phyloP scores from a whole-genome alignment of 2,329 filamentous ascomycete genomes.

The Pyrenophora teres region DNA sequence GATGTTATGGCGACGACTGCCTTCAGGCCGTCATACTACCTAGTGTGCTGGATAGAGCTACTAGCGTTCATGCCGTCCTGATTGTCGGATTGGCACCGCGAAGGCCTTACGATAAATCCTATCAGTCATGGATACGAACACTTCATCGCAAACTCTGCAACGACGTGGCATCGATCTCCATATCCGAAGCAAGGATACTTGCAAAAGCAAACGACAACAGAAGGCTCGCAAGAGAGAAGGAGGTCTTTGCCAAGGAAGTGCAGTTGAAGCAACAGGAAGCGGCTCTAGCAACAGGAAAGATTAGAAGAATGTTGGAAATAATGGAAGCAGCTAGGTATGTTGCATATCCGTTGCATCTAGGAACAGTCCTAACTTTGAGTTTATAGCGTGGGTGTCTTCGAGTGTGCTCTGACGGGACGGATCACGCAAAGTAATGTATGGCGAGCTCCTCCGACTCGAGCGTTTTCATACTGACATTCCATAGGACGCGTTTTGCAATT shows the following conservation, averaged over 20 bases:
- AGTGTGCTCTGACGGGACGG: background rate
- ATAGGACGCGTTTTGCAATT: constrained; percentile 1
- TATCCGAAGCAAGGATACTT: background rate
- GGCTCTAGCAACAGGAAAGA: background rate
- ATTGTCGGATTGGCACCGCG: constrained; percentile 6
- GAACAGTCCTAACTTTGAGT: background rate
- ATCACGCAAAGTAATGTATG: constrained; percentile 3
- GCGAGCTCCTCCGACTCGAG: background rate
- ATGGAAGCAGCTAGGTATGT: constrained; percentile 6
- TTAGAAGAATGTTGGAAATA: constrained; percentile 2
- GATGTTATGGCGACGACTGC: constrained; percentile 7
- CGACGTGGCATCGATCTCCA: background rate
- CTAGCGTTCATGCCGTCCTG: background rate
- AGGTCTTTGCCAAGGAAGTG: background rate
- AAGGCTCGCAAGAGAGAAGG: background rate
- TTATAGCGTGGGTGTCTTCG: constrained; percentile 2
- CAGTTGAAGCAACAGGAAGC: constrained; percentile 3
- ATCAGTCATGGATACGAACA: constrained; percentile 6
- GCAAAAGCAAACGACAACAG: constrained; percentile 2
- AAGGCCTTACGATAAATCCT: constrained; percentile 1
- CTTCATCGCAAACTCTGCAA: constrained; percentile 7
- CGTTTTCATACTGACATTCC: background rate
- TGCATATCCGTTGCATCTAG: too few relatives aligned
- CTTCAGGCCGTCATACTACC: constrained; percentile 3
- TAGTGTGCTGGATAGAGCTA: background rate